Base-by-base conservation (phyloP, 352 stramenopile species). In the Pythium diclinum region DNA sequence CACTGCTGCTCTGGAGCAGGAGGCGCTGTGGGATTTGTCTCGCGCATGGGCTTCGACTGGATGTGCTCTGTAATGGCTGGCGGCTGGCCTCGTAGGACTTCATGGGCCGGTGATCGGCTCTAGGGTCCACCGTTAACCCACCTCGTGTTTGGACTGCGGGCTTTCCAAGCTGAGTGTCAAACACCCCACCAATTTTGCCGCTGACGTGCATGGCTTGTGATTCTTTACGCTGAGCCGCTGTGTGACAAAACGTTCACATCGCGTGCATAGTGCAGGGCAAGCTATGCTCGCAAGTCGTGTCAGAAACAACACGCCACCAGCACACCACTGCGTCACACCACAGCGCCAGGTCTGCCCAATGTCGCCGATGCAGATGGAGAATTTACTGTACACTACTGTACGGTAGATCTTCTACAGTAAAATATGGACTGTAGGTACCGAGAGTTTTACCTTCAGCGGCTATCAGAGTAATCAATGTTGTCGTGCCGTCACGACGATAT, bases 201-300 rank as follows among this genome's bases (percentile, higher is more conserved):
- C 44, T 51, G 44, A 51, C 44, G 44, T 51, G 44, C 44, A 51
- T 30, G 42, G 44, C 44, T 25, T 51, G 44, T 51, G 44, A 51
- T 28, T 28, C 10, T 51, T 51, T 51, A 30, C 44, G 3, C 19
- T 10, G 44, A 7, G 8, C 44, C 3, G 19, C 4, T 28, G 44
- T 51, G 44, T 51, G 44, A 51, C 44, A 51, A 30, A 51, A 51
- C 19, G 44, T 28, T 51, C 44, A 51, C 44, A 13, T 30, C 4
- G 4, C 19, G 44, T 51, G 19, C 44, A 51, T 21, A 51, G n/a
- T 19, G 2, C 25, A 17, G 9, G 7, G 42, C 42, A 25, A 49
- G 16, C 23, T 38, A 14, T 23, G 42, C 8, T 25, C 44, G 7
- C 44, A 51, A 51, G 19, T 14, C n/a, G 44, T 30, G 19, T 21